A percentile compares a stretch with the other conserved stretches of the same genome.
Conservation (phyloP, 2,329 filamentous ascomycete genomes). For the Remersonia thermophila region DNA sequence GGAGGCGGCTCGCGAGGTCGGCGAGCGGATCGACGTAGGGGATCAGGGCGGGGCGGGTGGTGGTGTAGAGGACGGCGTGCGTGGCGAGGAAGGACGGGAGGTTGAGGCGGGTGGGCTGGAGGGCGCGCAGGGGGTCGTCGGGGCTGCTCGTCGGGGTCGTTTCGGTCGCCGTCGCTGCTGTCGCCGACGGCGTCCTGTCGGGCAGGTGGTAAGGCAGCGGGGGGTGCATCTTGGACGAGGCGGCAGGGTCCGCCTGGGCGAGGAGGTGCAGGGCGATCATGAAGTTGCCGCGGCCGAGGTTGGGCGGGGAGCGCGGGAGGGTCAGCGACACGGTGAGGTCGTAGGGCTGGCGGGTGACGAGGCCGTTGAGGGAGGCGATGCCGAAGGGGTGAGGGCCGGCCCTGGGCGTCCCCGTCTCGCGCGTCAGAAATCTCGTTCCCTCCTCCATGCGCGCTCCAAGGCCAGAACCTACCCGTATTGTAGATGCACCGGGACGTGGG, state of each 20-base stretch:
- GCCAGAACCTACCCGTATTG: conserved; percentile 42
- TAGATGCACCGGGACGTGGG: conserved; percentile 39
- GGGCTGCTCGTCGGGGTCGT: conserved; percentile 15
- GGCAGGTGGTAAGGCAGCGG: conserved; percentile 3
- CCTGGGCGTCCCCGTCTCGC: no score
- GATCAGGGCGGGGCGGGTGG: conserved; percentile 64
- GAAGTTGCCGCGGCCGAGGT: conserved; percentile 76
- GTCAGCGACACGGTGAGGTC: conserved; percentile 65
- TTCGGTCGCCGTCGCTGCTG: not conserved
- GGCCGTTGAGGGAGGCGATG: conserved; percentile 30
- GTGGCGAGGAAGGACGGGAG: conserved; percentile 7
- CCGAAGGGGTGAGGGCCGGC: conserved; percentile 42
- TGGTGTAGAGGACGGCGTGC: conserved; percentile 31
- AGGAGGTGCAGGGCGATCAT: conserved; percentile 76
- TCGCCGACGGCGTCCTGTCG: not conserved
- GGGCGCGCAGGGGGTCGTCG: conserved; percentile 25
- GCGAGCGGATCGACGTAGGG: conserved; percentile 66
- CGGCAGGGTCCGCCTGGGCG: conserved; percentile 20
- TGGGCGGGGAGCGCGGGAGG: conserved; percentile 66
- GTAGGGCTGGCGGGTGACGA: conserved; percentile 67
- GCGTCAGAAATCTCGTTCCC: no score
- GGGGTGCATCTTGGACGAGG: not conserved
- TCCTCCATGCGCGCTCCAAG: not conserved
- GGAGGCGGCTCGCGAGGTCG: conserved; percentile 44
- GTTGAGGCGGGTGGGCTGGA: conserved; percentile 26